Evolutionary conservation across 352 stramenopile species (phyloP), one percentile per base, ranked within the genome.

Genomic region (Phytophthora cryptogea): DNA sequence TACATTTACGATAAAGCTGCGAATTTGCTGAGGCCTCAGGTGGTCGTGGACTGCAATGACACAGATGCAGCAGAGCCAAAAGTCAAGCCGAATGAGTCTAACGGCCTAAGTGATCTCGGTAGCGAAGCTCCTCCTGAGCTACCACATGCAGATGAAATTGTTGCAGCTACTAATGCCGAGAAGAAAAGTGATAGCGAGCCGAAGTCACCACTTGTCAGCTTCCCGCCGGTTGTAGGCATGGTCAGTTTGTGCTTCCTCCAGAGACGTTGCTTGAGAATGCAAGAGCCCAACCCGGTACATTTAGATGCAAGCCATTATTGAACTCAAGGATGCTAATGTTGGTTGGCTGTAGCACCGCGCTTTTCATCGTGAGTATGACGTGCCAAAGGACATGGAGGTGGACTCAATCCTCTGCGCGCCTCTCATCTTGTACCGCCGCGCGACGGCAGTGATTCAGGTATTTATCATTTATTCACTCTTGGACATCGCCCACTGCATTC

Each of bases 331-430:
- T 30, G 2, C 23, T 28, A 16, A 17, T 53, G 20, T 17, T 32
- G 26, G 20, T 5, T 57, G 2, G n/a, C 0, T 28, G 14, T 46
- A 89, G 79, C 79, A 87, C 54, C 74, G 74, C 20, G 23, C 76
- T 0, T 86, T 89, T 32, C 68, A 84, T 51, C 74, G 72, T 5
- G 80, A 89, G 23, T 83, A 88, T 47, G 80, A 89, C 47, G 68
- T 73, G 0, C 80, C 80, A 11, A 85, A 74, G 41, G 65, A 73
- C 17, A 64, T 87, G 49, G 45, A 42, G 4, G 72, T 85, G 42
- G 62, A 88, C 55, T 88, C 80, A 17, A 81, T 88, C 39, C 50
- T 88, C 14, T 80, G 71, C n/a, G 68, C 77, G 0, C 80, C 80
- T 0, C 68, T 89, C 31, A 72, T 81, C 20, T 59, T 89, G 20